Percentiles rank a stretch among this genome's conserved stretches.
Evolutionary conservation across 352 stramenopile genomes (phyloP).

Genomic region (Globisporangium yorkense): DNA sequence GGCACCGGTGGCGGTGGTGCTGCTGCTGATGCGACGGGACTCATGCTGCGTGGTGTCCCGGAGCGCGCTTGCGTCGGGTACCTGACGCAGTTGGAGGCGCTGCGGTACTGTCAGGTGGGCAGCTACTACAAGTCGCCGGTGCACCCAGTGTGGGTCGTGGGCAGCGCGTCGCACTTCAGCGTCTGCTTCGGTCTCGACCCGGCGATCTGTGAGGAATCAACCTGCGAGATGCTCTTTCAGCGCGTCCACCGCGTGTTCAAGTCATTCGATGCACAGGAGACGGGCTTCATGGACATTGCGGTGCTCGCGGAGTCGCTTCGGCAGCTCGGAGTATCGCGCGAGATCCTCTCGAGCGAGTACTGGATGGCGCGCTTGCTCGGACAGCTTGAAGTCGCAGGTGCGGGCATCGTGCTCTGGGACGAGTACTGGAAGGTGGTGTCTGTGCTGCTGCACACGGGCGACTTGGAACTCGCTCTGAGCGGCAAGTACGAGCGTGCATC

Average conservation of each 20-base stretch:
- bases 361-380: conserved; percentile 54
- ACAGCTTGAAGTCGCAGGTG: conserved; percentile 59
- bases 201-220: conserved; percentile 51
- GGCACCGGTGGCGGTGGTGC: conserved; percentile 16
- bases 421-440: conserved; percentile 89
- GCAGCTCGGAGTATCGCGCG: conserved; percentile 50
- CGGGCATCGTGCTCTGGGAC: conserved; percentile 90
- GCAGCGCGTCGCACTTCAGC: conserved; percentile 87
- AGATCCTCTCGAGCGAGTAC: conserved; percentile 53
- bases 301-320: conserved; percentile 55
- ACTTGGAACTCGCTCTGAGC: conserved; percentile 60
- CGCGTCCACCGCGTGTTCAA: conserved; percentile 88
- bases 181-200: conserved; percentile 77
- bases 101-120: conserved; percentile 89
- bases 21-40: conserved; percentile 18
- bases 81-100: conserved; percentile 85
- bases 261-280: conserved; percentile 81
- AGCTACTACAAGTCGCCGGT: conserved; percentile 87
- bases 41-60: conserved; percentile 61
- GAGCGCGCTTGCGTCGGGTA: conserved; percentile 67
- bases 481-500: conserved; percentile 26
- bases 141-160: conserved; percentile 89
- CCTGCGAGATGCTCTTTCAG: conserved; percentile 76
- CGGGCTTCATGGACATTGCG: conserved; percentile 76
- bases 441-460: conserved; percentile 62